These are phyloP conservation scores for Purpureocillium takamizusanense DNA, from an alignment of 2,329 filamentous ascomycete genomes.

Conservation along the genomic window DNA sequence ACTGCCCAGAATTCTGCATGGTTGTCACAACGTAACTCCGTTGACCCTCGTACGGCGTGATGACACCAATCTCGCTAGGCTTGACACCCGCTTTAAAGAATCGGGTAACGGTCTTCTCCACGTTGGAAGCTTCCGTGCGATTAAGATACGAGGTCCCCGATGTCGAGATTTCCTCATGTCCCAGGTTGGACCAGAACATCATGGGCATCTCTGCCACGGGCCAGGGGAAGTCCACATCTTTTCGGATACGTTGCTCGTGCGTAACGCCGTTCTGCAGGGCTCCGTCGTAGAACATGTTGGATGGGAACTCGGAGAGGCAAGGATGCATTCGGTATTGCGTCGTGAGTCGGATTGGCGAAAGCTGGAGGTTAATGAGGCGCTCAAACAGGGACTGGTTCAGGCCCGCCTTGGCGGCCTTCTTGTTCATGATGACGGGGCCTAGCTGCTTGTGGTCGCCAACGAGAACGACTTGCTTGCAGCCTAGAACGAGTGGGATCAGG, in stretches of 20 bases:
- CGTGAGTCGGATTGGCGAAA: conserved; percentile 84
- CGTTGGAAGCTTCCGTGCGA: conserved; percentile 91
- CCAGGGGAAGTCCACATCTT: conserved; percentile 97
- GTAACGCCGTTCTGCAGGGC: conserved; percentile 95
- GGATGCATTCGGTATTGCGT: conserved; percentile 99
- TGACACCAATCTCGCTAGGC: conserved; percentile 88
- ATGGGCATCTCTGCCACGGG: conserved; percentile 88
- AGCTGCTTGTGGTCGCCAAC: conserved; percentile 98
- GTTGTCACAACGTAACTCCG: conserved; percentile 97
- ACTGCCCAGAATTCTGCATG: conserved; percentile 97
- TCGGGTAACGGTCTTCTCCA: conserved; percentile 95
- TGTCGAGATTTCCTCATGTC: conserved; percentile 95
- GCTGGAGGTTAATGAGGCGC: conserved; percentile 84
- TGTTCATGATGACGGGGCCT: conserved; percentile 99
- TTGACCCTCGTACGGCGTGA: conserved; percentile 97
- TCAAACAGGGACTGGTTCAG: conserved; percentile 98
- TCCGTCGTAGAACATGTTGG: conserved; percentile 99
- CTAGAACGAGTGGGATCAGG: conserved; percentile 94
- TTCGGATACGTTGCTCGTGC: conserved; percentile 75
- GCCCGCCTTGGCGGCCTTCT: conserved; percentile 96
- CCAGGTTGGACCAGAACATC: conserved; percentile 99
- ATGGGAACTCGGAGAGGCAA: conserved; percentile 92
- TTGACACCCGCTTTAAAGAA: conserved; percentile 99
- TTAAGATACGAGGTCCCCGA: conserved; percentile 98
- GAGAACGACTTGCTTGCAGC: conserved; percentile 97